Evolutionary conservation across 495 filamentous ascomycete genomes (phyloP), one percentile per base, ranked within the genome.

Genomic region (Aspergillus sclerotiicarbonarius): DNA sequence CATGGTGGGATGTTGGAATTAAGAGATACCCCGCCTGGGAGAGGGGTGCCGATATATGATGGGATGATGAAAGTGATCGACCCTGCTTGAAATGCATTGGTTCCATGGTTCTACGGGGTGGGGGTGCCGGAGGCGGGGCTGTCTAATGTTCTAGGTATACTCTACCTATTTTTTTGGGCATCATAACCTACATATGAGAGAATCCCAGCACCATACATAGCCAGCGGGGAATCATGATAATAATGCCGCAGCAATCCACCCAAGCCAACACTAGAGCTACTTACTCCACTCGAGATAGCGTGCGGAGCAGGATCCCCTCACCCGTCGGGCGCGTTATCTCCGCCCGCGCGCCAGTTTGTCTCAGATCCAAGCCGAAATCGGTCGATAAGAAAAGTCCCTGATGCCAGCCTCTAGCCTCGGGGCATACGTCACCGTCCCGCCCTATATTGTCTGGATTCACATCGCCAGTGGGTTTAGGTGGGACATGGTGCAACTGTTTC

Each of bases 1-100:
- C 77, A 79, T 80, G 46, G 30, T 55, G 25, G 13, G 1, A 41
- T 37, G 37, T 6, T 41, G 37, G 37, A 41, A n/a, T 15, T 41
- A 6, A 4, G 13, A 41, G 13, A 3, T 41, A n/a, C 37, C 33
- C n/a, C 6, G 13, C 6, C 12, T n/a, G 12, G 12, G 13, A n/a
- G 37, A 41, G 13, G 13, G 37, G 37, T n/a, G 37, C 7, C n/a
- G 37, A n/a, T 41, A 41, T 41, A 41, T 25, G 37, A 37, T 8
- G 37, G 5, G 37, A n/a, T 35, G 37, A 12, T 41, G 37, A 41
- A 41, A 41, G 37, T 41, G 37, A 41, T 12, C 37, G 37, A 41
- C 37, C 37, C 12, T n/a, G 37, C 12, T 41, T 41, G 13, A n/a
- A n/a, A n/a, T 25, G 13, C 1, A 4, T 41, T 41, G 37, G n/a